These are phyloP conservation scores for Obelidium mucronatum DNA, from an alignment of 192 early-diverging fungal genomes.

Conservation along the genomic window DNA sequence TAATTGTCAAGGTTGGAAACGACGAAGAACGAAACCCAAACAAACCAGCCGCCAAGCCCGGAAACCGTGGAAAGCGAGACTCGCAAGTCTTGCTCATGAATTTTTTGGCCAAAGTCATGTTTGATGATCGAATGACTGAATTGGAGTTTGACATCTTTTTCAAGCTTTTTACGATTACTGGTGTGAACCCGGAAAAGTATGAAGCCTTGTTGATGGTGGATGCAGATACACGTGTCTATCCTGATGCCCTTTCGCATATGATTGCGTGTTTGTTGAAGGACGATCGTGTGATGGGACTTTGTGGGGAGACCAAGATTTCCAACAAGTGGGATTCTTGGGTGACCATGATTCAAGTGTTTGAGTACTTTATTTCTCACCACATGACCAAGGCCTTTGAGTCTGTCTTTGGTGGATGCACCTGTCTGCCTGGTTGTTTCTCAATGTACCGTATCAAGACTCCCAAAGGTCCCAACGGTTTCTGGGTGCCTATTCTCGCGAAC, in stretches of 20 bases:
- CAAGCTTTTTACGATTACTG: slow-evolving; percentile 84
- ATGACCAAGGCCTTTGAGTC: slow-evolving; percentile 94
- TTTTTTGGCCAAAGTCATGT: slow-evolving; percentile 85
- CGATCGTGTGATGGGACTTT: slow-evolving; percentile 88
- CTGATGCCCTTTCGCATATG: slow-evolving; percentile 56
- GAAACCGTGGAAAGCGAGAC: slow-evolving; percentile 91
- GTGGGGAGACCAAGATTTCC: slow-evolving; percentile 93
- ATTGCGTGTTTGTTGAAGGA: slow-evolving; percentile 75
- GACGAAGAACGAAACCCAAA: slow-evolving; percentile 51
- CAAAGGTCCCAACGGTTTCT: slow-evolving; percentile 44
- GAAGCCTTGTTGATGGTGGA: slow-evolving; percentile 74
- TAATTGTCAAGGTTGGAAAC: slow-evolving; percentile 57
- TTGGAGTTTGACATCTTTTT: slow-evolving; percentile 92
- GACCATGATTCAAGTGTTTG: slow-evolving; percentile 95
- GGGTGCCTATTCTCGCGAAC: slow-evolving; percentile 86
- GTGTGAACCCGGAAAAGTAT: slow-evolving; percentile 79
- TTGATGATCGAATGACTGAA: slow-evolving; percentile 90
- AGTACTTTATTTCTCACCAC: slow-evolving; percentile 98
- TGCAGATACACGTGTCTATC: slow-evolving; percentile 79
- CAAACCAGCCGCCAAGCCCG: slow-evolving; percentile 51
- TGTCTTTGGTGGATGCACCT: slow-evolving; percentile 96
- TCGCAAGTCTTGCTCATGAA: slow-evolving; percentile 96
- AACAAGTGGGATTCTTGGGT: slow-evolving; percentile 92
- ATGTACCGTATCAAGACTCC: slow-evolving; percentile 93
- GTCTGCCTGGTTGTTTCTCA: slow-evolving; percentile 94